Percentiles rank a stretch among this genome's conserved stretches.
phyloP scores from a whole-genome alignment of 768 basidiomycete genomes.

The Cystobasidiopsis lactophilus region DNA sequence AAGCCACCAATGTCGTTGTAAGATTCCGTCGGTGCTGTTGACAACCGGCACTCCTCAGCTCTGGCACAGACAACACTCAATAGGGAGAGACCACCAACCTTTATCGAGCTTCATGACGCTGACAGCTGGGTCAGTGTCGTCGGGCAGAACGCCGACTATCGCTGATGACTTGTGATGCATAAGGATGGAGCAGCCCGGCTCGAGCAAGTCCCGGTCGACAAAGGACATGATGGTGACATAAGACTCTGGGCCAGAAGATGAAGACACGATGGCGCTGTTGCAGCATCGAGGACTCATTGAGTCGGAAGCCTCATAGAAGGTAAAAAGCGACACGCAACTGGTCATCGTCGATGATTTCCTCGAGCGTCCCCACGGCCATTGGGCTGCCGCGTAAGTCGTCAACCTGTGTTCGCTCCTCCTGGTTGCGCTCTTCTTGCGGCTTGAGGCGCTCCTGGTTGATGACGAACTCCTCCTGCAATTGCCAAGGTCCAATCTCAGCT shows the following conservation, averaged over 20 bases:
- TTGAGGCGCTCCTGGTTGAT: slow-evolving; percentile 77
- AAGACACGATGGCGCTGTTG: slow-evolving; percentile 67
- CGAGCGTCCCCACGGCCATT: slow-evolving; percentile 94
- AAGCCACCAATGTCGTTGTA: slow-evolving; percentile 93
- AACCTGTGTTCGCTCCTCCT: slow-evolving; percentile 82
- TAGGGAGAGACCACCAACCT: not conserved
- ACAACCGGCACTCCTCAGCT: not conserved
- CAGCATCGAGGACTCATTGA: too few relatives aligned
- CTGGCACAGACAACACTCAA: not conserved
- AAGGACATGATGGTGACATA: slow-evolving; percentile 96
- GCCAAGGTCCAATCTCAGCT: not conserved
- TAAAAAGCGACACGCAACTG: too few relatives aligned
- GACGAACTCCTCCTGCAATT: slow-evolving; percentile 52
- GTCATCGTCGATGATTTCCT: slow-evolving; percentile 91
- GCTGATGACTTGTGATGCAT: slow-evolving; percentile 90
- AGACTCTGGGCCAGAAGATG: slow-evolving; percentile 80
- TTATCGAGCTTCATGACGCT: slow-evolving; percentile 65
- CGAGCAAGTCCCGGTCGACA: slow-evolving; percentile 91
- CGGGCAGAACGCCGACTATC: slow-evolving; percentile 82
- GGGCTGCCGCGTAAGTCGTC: slow-evolving; percentile 86
- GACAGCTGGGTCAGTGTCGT: slow-evolving; percentile 86
- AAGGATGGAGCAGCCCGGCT: slow-evolving; percentile 84
- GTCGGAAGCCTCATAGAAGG: too few relatives aligned
- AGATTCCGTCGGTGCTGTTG: slow-evolving; percentile 63
- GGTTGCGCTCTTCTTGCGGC: slow-evolving; percentile 69